Evolutionary conservation across 1,284 basidiomycete species (phyloP).

Genomic region (Ganoderma resinaceum): DNA sequence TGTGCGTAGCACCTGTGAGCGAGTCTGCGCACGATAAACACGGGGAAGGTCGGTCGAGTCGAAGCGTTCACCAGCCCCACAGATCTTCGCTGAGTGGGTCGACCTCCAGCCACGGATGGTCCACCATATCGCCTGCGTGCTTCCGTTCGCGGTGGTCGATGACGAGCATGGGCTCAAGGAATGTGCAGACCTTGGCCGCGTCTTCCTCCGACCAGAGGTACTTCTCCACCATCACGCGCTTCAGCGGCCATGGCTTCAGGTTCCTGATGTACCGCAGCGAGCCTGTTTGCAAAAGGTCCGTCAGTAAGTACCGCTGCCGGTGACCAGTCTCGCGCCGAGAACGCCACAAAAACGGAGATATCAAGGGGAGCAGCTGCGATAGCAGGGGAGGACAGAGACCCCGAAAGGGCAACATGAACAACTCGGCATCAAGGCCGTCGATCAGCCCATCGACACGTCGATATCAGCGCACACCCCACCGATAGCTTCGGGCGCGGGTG

Average conservation of each 20-base stretch:
- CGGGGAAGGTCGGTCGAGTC: too few species aligned
- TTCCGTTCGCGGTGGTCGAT: slow-evolving; percentile 75
- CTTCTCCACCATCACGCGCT: slow-evolving; percentile 85
- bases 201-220: slow-evolving; percentile 75
- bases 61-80: slow-evolving; percentile 31
- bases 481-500: background rate
- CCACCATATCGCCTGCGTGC: slow-evolving; percentile 75
- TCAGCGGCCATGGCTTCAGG: slow-evolving; percentile 85
- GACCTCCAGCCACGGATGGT: slow-evolving; percentile 77
- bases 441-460: slow-evolving; percentile 10
- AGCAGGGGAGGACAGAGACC: slow-evolving; percentile 2
- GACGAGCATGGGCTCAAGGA: slow-evolving; percentile 83
- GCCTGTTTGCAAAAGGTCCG: slow-evolving; percentile 37
- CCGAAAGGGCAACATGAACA: slow-evolving; percentile 13
- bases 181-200: slow-evolving; percentile 67
- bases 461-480: slow-evolving; percentile 19
- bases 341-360: slow-evolving; percentile 24
- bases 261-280: slow-evolving; percentile 80
- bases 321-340: background rate
- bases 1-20: background rate
- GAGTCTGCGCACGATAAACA: slow-evolving; percentile 3
- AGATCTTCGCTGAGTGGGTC: slow-evolving; percentile 37
- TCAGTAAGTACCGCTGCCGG: slow-evolving; percentile 13
- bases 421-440: slow-evolving; percentile 12
- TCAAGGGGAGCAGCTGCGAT: background rate